phyloP scores from a whole-genome alignment of 1,139 yeast species.

The Suhomyces maxii region DNA sequence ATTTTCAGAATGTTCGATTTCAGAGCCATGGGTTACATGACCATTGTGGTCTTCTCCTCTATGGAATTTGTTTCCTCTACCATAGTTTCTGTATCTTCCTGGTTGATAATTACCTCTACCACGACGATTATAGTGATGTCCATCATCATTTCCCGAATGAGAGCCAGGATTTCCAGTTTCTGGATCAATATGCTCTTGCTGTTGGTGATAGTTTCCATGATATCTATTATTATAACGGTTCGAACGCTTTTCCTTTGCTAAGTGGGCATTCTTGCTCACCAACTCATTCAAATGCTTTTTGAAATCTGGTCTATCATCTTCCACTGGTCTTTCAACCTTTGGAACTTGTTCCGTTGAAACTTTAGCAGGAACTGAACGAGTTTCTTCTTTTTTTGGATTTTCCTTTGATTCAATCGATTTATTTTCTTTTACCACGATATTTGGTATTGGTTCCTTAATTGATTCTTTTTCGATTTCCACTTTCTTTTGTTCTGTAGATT shows the following conservation, averaged over 20 bases:
- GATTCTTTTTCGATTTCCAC: neutral
- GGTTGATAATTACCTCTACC: neutral
- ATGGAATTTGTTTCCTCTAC: neutral
- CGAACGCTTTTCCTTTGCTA: conserved; percentile 11
- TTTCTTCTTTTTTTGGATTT: neutral
- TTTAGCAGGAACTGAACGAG: neutral
- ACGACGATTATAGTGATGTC: neutral
- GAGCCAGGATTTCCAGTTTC: neutral
- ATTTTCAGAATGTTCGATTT: neutral
- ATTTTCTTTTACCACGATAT: neutral
- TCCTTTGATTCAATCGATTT: neutral
- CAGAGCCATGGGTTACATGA: neutral
- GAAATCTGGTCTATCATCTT: conserved; percentile 33
- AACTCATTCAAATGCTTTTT: conserved; percentile 34
- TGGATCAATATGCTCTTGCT: neutral
- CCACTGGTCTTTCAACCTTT: conserved; percentile 1
- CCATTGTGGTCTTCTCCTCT: neutral
- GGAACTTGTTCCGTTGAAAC: neutral
- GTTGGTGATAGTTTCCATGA: neutral
- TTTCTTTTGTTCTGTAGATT: neutral
- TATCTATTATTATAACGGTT: neutral
- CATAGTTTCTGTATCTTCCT: neutral
- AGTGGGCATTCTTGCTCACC: conserved; percentile 17
- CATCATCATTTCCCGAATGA: neutral
- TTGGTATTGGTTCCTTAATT: neutral